These are phyloP conservation scores for Hypoxylon sp. DNA, from an alignment of 2,329 filamentous ascomycete species.

Conservation along the genomic window DNA sequence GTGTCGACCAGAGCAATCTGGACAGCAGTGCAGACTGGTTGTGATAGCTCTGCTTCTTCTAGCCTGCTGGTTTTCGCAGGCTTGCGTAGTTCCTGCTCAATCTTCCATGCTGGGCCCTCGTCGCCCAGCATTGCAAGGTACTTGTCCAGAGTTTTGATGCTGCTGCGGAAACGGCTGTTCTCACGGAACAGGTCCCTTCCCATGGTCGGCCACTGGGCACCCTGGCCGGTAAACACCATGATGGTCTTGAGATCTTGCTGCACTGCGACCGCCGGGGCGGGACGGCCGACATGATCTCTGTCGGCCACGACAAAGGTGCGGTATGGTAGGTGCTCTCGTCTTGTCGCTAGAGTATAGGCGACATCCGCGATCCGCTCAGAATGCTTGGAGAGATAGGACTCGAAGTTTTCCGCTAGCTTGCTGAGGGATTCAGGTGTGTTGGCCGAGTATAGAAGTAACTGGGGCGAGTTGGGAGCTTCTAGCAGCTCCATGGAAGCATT, in stretches of 20 bases:
- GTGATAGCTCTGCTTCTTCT: conserved; percentile 47
- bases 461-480: conserved; percentile 4
- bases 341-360: conserved; percentile 38
- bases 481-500: background rate
- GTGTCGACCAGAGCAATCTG: conserved; percentile 45
- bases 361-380: conserved; percentile 29
- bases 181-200: conserved; percentile 37
- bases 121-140: conserved; percentile 4
- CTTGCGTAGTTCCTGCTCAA: conserved; percentile 35
- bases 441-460: conserved; percentile 37
- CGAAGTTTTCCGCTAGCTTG: conserved; percentile 25
- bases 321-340: conserved; percentile 39
- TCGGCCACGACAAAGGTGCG: conserved; percentile 35
- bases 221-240: conserved; percentile 46
- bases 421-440: conserved; percentile 35
- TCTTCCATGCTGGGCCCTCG: conserved; percentile 5
- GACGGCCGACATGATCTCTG: conserved; percentile 8
- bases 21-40: conserved; percentile 48
- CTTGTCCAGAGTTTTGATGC: conserved; percentile 29
- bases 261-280: too few relatives aligned
- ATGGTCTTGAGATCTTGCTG: conserved; percentile 23
- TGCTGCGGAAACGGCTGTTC: conserved; percentile 24
- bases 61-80: conserved; percentile 41
- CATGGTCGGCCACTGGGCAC: conserved; percentile 46
- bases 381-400: conserved; percentile 18